Percentiles rank a stretch among this genome's conserved stretches.
phyloP scores from a whole-genome alignment of 1,284 basidiomycete species.

The Ceratobasidium sp. region DNA sequence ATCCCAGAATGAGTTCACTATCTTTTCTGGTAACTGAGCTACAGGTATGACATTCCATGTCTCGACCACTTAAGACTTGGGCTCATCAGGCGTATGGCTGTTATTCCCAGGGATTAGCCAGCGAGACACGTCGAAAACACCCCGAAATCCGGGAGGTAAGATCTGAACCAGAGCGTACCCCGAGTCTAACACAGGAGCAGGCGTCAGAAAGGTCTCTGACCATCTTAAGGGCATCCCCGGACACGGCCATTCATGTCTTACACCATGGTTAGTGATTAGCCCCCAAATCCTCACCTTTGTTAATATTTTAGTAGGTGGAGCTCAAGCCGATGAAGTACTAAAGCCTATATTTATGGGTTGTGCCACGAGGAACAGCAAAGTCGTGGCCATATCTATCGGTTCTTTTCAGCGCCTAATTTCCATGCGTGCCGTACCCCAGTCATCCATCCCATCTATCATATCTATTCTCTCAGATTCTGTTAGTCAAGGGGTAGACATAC shows the following conservation, averaged over 20 bases:
- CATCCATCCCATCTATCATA: constrained; percentile 77
- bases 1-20: constrained; percentile 57
- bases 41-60: constrained; percentile 54
- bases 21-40: constrained; percentile 62
- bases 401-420: constrained; percentile 90
- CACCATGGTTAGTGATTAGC: constrained; percentile 60
- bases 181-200: constrained; percentile 49
- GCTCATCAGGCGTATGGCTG: background rate
- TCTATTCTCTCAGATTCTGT: constrained; percentile 83
- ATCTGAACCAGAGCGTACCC: constrained; percentile 17
- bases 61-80: background rate
- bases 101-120: constrained; percentile 66
- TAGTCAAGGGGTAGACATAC: constrained; percentile 92
- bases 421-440: constrained; percentile 81
- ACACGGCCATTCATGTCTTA: constrained; percentile 66
- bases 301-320: constrained; percentile 61
- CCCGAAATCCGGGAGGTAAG: constrained; percentile 81
- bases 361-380: constrained; percentile 90
- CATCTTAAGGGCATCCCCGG: constrained; percentile 74
- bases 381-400: constrained; percentile 88
- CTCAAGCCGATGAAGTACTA: constrained; percentile 79
- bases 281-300: background rate
- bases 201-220: constrained; percentile 85
- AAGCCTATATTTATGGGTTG: constrained; percentile 93
- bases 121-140: constrained; percentile 79